Conservation (phyloP, 768 basidiomycete genomes). For the Mycena capillaripes region DNA sequence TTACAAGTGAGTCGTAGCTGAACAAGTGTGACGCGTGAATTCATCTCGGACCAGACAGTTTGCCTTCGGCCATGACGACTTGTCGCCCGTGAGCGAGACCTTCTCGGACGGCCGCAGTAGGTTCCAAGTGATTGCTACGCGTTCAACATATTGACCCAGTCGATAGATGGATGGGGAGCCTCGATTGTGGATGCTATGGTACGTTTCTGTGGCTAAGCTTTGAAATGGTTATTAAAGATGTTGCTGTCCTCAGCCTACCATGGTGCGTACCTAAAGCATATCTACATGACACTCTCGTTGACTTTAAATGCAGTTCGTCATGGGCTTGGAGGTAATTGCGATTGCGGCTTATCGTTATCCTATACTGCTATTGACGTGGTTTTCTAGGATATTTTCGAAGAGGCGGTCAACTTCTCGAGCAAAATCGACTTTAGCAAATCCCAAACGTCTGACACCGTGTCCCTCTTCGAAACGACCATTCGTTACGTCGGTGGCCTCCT, state of each 20-base stretch:
- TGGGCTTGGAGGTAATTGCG: conserved; percentile 22
- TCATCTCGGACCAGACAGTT: conserved; percentile 6
- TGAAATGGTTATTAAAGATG: not conserved
- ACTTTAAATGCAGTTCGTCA: conserved; percentile 7
- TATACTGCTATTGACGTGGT: not conserved
- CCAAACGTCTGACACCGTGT: conserved; percentile 57
- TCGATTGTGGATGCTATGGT: conserved; percentile 29
- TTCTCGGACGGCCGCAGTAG: conserved; percentile 26
- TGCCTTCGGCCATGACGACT: conserved; percentile 22
- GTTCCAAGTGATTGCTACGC: not conserved
- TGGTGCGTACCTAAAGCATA: not conserved
- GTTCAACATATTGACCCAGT: not conserved
- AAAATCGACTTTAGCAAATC: conserved; percentile 70
- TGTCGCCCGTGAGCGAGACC: conserved; percentile 16
- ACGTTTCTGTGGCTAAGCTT: not conserved
- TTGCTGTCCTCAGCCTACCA: conserved; percentile 4
- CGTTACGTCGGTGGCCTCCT: conserved; percentile 78
- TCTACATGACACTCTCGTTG: not conserved
- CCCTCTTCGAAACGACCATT: conserved; percentile 83
- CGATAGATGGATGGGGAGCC: conserved; percentile 25
- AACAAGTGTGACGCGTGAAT: not conserved
- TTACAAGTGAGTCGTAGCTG: conserved; percentile 21
- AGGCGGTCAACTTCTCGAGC: conserved; percentile 49
- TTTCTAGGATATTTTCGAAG: conserved; percentile 56
- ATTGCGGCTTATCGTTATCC: not conserved